Evolutionary conservation across 768 basidiomycete genomes (phyloP).

Genomic region (Scleroderma bovista): DNA sequence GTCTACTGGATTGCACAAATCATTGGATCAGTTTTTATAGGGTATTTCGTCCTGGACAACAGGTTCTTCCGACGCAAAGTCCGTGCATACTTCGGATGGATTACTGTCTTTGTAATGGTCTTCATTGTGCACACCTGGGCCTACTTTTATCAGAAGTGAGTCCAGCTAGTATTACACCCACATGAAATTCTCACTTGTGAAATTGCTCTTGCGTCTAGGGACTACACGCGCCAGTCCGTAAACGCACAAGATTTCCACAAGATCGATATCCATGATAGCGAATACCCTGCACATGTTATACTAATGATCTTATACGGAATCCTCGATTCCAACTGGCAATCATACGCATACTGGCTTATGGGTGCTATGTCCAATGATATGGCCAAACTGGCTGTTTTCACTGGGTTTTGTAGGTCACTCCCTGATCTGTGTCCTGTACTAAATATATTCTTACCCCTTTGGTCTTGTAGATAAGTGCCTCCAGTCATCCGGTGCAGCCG

Average conservation of each 20-base stretch:
- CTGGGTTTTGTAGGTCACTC: conserved; percentile 81
- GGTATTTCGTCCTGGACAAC: conserved; percentile 58
- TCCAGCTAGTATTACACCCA: no score
- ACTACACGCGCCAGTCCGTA: conserved; percentile 50
- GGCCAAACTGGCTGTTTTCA: conserved; percentile 71
- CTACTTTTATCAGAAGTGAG: conserved; percentile 70
- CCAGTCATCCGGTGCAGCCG: conserved; percentile 70
- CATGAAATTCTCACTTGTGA: no score
- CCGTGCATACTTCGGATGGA: conserved; percentile 71
- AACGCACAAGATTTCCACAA: conserved; percentile 27
- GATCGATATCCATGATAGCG: conserved; percentile 55
- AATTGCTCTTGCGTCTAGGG: conserved; percentile 27
- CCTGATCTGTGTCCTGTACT: no score
- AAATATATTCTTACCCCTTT: no score
- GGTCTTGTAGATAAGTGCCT: conserved; percentile 56
- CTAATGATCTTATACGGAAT: conserved; percentile 73
- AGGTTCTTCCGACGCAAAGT: conserved; percentile 49
- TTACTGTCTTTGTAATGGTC: conserved; percentile 55
- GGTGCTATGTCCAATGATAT: conserved; percentile 85
- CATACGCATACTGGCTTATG: conserved; percentile 78
- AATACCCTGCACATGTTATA: conserved; percentile 53
- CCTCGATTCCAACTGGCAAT: conserved; percentile 84
- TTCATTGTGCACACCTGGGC: conserved; percentile 73
- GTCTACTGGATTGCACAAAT: conserved; percentile 80
- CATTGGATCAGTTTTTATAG: conserved; percentile 68